phyloP scores from a whole-genome alignment of 2,329 filamentous ascomycete genomes.

The Sordariomycetes sp. region DNA sequence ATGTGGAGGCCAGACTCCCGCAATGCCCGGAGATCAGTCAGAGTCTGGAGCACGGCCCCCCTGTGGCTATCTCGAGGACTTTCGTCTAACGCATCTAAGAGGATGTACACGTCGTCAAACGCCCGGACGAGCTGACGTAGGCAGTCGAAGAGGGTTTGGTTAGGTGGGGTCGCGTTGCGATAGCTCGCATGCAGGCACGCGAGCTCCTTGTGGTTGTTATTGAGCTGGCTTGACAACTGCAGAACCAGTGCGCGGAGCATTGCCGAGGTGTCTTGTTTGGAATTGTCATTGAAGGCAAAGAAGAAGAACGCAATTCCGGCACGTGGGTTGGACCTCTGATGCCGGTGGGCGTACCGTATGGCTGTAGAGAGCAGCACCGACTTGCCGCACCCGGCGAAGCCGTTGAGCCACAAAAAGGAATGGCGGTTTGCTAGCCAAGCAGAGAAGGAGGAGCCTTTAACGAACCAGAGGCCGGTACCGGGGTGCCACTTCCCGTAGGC shows the following conservation, averaged over 20 bases:
- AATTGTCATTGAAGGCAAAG: slow-evolving; percentile 25
- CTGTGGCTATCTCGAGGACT: slow-evolving; percentile 15
- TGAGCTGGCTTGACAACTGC: slow-evolving; percentile 20
- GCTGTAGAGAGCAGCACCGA: slow-evolving; percentile 26
- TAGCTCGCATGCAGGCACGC: slow-evolving; percentile 9
- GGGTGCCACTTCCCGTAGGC: slow-evolving; percentile 19
- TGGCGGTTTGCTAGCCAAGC: slow-evolving; percentile 14
- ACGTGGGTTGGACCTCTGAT: slow-evolving; percentile 9
- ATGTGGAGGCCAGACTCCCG: slow-evolving; percentile 14
- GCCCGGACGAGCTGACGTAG: slow-evolving; percentile 11
- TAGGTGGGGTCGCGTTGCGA: slow-evolving; percentile 8
- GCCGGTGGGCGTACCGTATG: slow-evolving; percentile 17
- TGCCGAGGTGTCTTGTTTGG: slow-evolving; percentile 18
- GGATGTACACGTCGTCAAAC: slow-evolving; percentile 21
- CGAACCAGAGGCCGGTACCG: slow-evolving; percentile 24
- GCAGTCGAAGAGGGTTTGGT: slow-evolving; percentile 11
- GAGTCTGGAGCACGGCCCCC: slow-evolving; percentile 13
- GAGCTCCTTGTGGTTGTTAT: slow-evolving; percentile 8
- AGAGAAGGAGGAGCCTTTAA: slow-evolving; percentile 11
- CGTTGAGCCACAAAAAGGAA: slow-evolving; percentile 28
- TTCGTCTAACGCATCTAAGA: slow-evolving; percentile 28
- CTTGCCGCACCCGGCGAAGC: slow-evolving; percentile 29
- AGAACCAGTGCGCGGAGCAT: slow-evolving; percentile 22
- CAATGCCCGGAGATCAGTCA: slow-evolving; percentile 14
- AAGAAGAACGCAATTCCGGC: slow-evolving; percentile 26